These are phyloP conservation scores for Tulasnella sp. DNA, from an alignment of 768 basidiomycete species.

Conservation along the genomic window DNA sequence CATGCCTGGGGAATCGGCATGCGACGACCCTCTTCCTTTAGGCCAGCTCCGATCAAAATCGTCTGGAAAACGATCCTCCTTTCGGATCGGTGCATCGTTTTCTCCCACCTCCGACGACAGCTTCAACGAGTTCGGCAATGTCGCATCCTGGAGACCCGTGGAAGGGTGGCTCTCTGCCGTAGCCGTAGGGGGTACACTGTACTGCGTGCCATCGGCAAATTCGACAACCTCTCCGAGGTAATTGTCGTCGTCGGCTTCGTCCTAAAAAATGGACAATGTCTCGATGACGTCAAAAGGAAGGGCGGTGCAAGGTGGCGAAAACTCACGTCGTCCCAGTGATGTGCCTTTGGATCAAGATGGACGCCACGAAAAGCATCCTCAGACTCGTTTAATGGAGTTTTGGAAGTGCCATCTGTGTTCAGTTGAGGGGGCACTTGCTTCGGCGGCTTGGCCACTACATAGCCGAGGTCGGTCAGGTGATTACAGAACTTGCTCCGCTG, in stretches of 20 bases:
- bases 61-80: conserved; percentile 86
- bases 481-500: neutral
- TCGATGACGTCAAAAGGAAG: conserved; percentile 17
- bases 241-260: conserved; percentile 77
- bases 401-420: conserved; percentile 32
- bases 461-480: neutral
- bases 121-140: neutral
- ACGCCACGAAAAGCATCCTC: conserved; percentile 93
- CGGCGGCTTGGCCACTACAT: neutral
- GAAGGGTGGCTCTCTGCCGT: conserved; percentile 22
- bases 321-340: conserved; percentile 97
- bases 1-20: conserved; percentile 38
- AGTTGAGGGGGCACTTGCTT: neutral
- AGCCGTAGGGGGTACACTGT: conserved; percentile 61
- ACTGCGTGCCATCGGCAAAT: conserved; percentile 91
- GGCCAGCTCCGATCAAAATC: conserved; percentile 98
- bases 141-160: neutral
- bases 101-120: neutral
- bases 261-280: conserved; percentile 54
- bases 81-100: conserved; percentile 54
- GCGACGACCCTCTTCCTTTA: conserved; percentile 43
- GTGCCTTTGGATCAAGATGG: conserved; percentile 87
- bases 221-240: conserved; percentile 87
- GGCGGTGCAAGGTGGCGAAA: neutral
- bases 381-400: conserved; percentile 40